phyloP scores from a whole-genome alignment of 352 stramenopile genomes.

The Pythium brachiatum region DNA sequence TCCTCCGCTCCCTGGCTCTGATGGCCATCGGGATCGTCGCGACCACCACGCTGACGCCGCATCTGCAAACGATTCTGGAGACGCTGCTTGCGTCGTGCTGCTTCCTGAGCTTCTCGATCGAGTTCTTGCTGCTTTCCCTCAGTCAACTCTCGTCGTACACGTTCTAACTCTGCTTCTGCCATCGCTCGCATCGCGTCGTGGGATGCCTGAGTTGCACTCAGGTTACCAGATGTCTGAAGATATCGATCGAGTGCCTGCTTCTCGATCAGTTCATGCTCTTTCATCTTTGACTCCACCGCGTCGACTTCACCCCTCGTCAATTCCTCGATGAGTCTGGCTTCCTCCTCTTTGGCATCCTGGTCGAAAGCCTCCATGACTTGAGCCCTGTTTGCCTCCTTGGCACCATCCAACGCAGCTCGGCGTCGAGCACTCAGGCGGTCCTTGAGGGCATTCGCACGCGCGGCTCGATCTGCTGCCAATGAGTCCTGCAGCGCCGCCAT shows the following conservation, averaged over 20 bases:
- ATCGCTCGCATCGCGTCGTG: not conserved
- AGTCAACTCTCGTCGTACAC: not conserved
- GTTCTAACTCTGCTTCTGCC: constrained; percentile 9
- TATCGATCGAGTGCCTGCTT: not conserved
- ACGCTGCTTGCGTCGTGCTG: not conserved
- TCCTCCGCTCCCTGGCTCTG: not conserved
- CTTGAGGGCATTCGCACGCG: constrained; percentile 20
- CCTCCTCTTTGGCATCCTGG: not conserved
- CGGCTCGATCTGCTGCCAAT: constrained; percentile 4
- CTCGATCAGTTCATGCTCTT: not conserved
- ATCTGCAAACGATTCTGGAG: not conserved
- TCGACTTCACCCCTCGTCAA: not conserved
- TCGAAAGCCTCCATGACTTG: not conserved
- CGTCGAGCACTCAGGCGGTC: constrained; percentile 25
- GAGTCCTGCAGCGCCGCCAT: constrained; percentile 2
- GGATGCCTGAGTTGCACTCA: not conserved
- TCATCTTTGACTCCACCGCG: not conserved
- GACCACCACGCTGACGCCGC: not conserved
- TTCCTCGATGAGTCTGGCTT: not conserved
- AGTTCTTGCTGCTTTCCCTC: not conserved
- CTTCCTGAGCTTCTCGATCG: not conserved
- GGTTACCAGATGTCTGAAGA: not conserved
- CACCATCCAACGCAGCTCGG: not conserved
- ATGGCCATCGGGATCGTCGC: not conserved
- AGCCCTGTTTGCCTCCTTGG: not conserved